Evolutionary conservation across 2,329 filamentous ascomycete species (phyloP).

Genomic region (Furcasterigmium furcatum): DNA sequence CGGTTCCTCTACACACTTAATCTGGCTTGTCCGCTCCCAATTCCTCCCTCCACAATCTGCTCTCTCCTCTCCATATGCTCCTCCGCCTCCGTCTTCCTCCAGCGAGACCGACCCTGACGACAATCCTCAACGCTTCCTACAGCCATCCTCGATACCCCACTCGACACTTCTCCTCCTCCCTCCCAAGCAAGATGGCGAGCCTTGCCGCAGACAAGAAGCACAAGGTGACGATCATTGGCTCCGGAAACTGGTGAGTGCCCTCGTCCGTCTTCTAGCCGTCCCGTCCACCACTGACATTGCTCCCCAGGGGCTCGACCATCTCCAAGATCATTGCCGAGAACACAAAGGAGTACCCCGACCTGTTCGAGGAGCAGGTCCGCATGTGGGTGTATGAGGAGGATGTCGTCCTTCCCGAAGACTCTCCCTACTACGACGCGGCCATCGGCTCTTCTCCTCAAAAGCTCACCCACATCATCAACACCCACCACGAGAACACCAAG

Average conservation of each 20-base stretch:
- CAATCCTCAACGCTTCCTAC: background rate
- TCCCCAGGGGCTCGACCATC: conserved; percentile 84
- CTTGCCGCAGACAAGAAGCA: conserved; percentile 64
- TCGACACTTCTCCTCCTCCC: conserved; percentile 1
- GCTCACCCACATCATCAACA: conserved; percentile 89
- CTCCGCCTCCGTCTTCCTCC: conserved; percentile 9
- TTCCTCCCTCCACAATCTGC: no score
- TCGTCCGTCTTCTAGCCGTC: background rate
- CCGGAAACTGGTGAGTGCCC: conserved; percentile 80
- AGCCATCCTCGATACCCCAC: background rate
- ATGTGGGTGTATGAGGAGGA: conserved; percentile 99
- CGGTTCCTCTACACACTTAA: background rate
- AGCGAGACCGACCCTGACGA: conserved; percentile 1
- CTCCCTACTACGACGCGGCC: conserved; percentile 66
- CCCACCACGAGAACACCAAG: conserved; percentile 92
- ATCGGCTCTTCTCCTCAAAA: conserved; percentile 71
- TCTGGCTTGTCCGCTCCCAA: conserved; percentile 5
- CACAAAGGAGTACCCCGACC: conserved; percentile 67
- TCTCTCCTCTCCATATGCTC: conserved; percentile 9
- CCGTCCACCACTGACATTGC: conserved; percentile 4
- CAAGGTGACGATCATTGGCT: conserved; percentile 92
- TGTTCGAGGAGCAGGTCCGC: conserved; percentile 87
- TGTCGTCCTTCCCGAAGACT: conserved; percentile 68
- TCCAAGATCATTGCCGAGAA: conserved; percentile 97
- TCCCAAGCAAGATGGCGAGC: conserved; percentile 19